Evolutionary conservation across 2,329 filamentous ascomycete genomes (phyloP), one percentile per base, ranked within the genome.

Genomic region (Ceratocystis smalleyi): DNA sequence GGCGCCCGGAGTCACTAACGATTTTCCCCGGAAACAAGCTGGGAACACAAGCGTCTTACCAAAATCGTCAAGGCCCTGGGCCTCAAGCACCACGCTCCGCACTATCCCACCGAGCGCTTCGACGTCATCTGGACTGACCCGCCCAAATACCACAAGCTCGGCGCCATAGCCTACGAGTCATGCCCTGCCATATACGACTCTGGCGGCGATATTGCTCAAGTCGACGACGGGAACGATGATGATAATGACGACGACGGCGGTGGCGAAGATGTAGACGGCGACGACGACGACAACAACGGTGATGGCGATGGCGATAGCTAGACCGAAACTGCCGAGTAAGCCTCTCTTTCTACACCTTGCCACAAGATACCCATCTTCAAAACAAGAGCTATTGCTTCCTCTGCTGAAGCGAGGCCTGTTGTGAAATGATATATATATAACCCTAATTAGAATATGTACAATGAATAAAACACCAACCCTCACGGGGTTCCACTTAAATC

Each of bases 81-180:
- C 0, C 79, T 77, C 63, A 69, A 76, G 6, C 27, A 35, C 27
- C 54, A 57, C 27, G 76, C 78, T 0, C 77, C 77, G 1, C 70
- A 71, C 4, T 85, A 84, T 69, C 80, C 80, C 0, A 73, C 75
- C 66, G 75, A 78, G 65, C 71, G 74, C 1, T 85, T 74, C 62
- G 74, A 84, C 68, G 68, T 82, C 17, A 83, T 84, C 67, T 84
- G 82, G 82, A 81, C 78, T 0, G 75, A 80, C 67, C 79, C 80
- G 2, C 73, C 73, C 1, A 75, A 77, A 3, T 84, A 83, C 69
- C 71, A 68, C 1, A 67, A 71, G 17, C 77, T 84, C 61, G 77
- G 75, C 0, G 69, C 71, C 0, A 71, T 74, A 30, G 77, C 43
- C 3, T 66, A 62, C 8, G 64, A 66, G 17, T 60, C 43, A n/a